Evolutionary conservation across 371 early-diverging fungal species (phyloP).

Genomic region (Quaeritorhiza haematococci): DNA sequence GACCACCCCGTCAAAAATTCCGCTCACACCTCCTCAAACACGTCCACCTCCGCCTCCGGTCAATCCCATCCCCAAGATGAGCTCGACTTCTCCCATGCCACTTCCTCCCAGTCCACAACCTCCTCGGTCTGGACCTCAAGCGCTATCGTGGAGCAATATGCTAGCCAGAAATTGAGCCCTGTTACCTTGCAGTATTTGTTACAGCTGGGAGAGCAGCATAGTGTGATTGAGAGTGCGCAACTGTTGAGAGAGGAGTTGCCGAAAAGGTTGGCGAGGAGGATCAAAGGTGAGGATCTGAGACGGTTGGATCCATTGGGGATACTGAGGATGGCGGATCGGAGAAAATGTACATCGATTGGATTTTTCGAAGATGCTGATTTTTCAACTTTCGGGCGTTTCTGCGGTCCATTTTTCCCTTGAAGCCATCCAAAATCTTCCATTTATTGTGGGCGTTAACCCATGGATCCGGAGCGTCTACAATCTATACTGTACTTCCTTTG

Average conservation of each 20-base stretch:
- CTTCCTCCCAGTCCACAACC: no score
- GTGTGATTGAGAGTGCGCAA: constrained; percentile 23
- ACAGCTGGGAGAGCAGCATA: constrained; percentile 29
- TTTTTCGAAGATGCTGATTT: neutral
- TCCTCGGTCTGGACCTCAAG: no score
- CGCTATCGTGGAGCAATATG: neutral
- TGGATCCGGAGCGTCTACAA: constrained; percentile 72
- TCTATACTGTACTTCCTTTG: constrained; percentile 78
- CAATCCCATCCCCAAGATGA: no score
- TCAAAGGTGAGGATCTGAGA: constrained; percentile 36
- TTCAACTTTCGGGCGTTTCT: neutral
- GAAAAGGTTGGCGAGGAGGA: constrained; percentile 74
- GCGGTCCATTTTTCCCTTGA: neutral
- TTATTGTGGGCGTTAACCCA: constrained; percentile 89
- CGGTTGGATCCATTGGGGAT: neutral
- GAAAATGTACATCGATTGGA: neutral
- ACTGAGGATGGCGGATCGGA: neutral
- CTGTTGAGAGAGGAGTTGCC: constrained; percentile 77
- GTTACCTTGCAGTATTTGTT: constrained; percentile 67
- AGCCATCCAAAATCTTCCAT: constrained; percentile 80
- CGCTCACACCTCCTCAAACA: no score
- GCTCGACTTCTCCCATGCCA: no score
- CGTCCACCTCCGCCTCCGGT: no score
- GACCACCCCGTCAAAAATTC: no score
- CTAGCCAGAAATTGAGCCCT: neutral